phyloP scores from a whole-genome alignment of 441 rosid species.

The Bruguiera hainesii region DNA sequence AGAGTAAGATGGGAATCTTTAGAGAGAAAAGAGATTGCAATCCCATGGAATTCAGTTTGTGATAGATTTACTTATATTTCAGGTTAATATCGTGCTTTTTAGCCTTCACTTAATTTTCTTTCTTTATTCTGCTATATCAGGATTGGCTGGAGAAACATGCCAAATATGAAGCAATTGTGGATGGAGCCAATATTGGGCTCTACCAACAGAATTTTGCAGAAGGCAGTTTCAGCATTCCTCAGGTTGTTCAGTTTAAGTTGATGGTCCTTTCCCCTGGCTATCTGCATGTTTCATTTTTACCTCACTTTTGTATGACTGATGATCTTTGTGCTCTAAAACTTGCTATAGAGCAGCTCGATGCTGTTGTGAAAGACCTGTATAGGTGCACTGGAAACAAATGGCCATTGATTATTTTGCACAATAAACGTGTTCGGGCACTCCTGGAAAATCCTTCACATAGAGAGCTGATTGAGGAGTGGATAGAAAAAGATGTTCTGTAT shows the following conservation, averaged over 20 bases:
- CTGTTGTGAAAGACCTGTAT: slow-evolving; percentile 57
- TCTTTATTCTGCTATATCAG: slow-evolving; percentile 24
- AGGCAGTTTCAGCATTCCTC: slow-evolving; percentile 70
- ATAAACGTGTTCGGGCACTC: slow-evolving; percentile 55
- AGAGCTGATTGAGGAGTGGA: slow-evolving; percentile 63
- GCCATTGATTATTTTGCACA: slow-evolving; percentile 74
- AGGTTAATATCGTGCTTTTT: neutral
- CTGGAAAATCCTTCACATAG: slow-evolving; percentile 48
- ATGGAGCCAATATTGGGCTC: slow-evolving; percentile 91
- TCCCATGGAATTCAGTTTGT: neutral
- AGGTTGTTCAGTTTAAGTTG: slow-evolving; percentile 46
- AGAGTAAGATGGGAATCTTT: neutral
- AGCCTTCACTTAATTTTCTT: neutral
- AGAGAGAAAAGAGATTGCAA: neutral
- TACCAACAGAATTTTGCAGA: slow-evolving; percentile 83
- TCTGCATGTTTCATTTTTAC: slow-evolving; percentile 1
- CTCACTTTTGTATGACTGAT: slow-evolving; percentile 19
- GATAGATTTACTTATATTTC: neutral
- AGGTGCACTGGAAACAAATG: slow-evolving; percentile 45
- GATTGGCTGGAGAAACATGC: slow-evolving; percentile 69
- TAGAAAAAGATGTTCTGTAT: slow-evolving; percentile 49
- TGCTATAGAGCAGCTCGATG: slow-evolving; percentile 77
- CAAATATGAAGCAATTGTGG: slow-evolving; percentile 62
- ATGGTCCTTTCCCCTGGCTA: neutral
- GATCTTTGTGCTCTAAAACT: slow-evolving; percentile 17